Evolutionary conservation across 2,329 filamentous ascomycete species (phyloP).

Genomic region (Monilinia aucupariae): DNA sequence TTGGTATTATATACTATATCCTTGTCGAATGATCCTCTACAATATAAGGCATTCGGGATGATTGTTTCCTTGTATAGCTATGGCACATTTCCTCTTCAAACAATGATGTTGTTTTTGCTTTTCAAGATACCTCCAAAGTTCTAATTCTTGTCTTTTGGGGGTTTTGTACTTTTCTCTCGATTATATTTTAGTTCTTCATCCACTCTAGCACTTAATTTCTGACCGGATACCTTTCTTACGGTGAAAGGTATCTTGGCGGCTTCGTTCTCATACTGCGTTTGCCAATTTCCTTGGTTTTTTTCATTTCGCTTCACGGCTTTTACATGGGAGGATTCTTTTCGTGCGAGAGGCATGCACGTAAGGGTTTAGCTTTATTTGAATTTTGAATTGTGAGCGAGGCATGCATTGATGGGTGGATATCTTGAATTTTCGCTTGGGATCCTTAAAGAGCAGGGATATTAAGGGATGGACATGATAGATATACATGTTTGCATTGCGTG

Average conservation of each 20-base stretch:
- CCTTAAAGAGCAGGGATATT: neutral
- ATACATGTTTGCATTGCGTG: conserved; percentile 10
- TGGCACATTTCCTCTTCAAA: neutral
- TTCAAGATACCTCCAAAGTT: conserved; percentile 4
- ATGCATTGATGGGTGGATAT: conserved; percentile 1
- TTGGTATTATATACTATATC: neutral
- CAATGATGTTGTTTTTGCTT: neutral
- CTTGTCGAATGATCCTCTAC: neutral
- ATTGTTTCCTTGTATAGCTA: conserved; percentile 1
- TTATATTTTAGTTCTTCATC: neutral
- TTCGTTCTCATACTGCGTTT: neutral
- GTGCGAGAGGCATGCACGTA: neutral
- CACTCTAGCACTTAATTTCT: neutral
- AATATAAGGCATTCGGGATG: neutral
- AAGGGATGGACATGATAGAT: conserved; percentile 13
- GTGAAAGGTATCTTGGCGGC: neutral
- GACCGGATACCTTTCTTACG: neutral
- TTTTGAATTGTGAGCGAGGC: neutral
- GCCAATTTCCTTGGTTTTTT: neutral
- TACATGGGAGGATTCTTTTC: neutral
- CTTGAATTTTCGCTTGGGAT: neutral
- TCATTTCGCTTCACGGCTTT: neutral
- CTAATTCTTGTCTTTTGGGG: neutral
- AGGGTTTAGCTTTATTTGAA: neutral
- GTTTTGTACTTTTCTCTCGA: neutral